Percentiles rank a stretch among this genome's conserved stretches.
These are phyloP conservation scores for Emmonsiellopsis sp. DNA, from an alignment of 2,329 filamentous ascomycete genomes.

Conservation along the genomic window DNA sequence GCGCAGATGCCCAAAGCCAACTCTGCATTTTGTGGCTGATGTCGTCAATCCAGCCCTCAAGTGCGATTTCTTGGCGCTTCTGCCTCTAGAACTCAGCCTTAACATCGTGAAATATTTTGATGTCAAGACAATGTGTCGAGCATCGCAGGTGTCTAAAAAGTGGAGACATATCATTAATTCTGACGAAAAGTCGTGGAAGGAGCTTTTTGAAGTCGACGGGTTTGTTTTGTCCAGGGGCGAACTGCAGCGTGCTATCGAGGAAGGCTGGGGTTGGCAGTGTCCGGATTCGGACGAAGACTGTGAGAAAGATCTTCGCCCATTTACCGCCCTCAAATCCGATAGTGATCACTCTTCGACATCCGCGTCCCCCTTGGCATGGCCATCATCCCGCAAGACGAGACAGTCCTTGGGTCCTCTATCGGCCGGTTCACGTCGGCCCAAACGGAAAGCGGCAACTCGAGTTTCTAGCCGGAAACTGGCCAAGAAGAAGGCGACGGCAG, in stretches of 20 bases:
- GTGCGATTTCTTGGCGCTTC: conserved; percentile 77
- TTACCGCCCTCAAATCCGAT: conserved; percentile 32
- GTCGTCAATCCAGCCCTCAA: conserved; percentile 90
- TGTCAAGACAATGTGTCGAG: conserved; percentile 74
- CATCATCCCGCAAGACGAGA: conserved; percentile 18
- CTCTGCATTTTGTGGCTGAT: conserved; percentile 78
- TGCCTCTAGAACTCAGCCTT: conserved; percentile 79
- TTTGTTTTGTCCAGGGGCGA: conserved; percentile 73
- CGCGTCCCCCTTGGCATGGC: conserved; percentile 11
- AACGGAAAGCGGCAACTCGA: conserved; percentile 41
- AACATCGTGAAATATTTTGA: conserved; percentile 84
- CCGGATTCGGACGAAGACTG: conserved; percentile 64
- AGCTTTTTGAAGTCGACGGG: conserved; percentile 75
- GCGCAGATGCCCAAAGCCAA: conserved; percentile 76
- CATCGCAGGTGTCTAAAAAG: conserved; percentile 85
- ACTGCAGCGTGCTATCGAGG: conserved; percentile 71
- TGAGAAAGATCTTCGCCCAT: conserved; percentile 68
- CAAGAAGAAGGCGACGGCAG: conserved; percentile 44
- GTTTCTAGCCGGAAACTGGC: conserved; percentile 44
- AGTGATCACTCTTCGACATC: conserved; percentile 24
- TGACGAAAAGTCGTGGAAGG: conserved; percentile 94
- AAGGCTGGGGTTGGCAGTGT: conserved; percentile 98
- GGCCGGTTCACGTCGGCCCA: conserved; percentile 22
- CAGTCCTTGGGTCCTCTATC: conserved; percentile 14
- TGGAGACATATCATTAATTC: conserved; percentile 88